Evolutionary conservation across 163 green algal genomes (phyloP).

Genomic region (Scenedesmus sp.): DNA sequence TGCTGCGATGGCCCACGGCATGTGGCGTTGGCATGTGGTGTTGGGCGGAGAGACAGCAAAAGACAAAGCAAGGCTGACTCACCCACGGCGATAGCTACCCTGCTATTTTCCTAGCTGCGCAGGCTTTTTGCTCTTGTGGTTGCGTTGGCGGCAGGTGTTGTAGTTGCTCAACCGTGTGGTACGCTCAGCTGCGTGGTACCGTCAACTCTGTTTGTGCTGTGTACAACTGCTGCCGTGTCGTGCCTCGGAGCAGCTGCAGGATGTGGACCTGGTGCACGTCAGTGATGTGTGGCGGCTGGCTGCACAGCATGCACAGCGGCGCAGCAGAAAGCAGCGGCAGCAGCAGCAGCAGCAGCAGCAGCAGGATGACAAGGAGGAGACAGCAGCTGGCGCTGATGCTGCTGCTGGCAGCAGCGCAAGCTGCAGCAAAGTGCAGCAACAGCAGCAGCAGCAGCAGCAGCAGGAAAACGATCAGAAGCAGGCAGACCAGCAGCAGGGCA

Average conservation of each 20-base stretch:
- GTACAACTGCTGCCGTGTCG: neutral
- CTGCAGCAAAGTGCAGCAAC: conserved; percentile 18
- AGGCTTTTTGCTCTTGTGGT: neutral
- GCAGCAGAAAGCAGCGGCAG: neutral
- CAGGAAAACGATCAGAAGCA: conserved; percentile 7
- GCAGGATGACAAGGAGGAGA: neutral
- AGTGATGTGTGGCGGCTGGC: conserved; percentile 48
- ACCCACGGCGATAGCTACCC: neutral
- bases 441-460: conserved; percentile 25
- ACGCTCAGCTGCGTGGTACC: too few species aligned
- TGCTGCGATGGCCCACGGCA: neutral
- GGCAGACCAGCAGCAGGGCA: neutral
- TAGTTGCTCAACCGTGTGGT: too few species aligned
- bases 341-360: conserved; percentile 39
- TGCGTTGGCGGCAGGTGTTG: conserved; percentile 6
- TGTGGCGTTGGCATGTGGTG: neutral
- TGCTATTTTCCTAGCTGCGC: neutral
- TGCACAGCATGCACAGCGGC: conserved; percentile 29
- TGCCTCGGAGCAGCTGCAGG: conserved; percentile 29
- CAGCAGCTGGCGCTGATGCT: neutral
- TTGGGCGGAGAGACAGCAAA: too few species aligned
- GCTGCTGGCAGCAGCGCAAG: conserved; percentile 7
- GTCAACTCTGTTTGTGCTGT: neutral
- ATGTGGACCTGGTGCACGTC: conserved; percentile 39
- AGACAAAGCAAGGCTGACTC: neutral